phyloP scores from a whole-genome alignment of 306 rosid species.

The Trifolium repens region DNA sequence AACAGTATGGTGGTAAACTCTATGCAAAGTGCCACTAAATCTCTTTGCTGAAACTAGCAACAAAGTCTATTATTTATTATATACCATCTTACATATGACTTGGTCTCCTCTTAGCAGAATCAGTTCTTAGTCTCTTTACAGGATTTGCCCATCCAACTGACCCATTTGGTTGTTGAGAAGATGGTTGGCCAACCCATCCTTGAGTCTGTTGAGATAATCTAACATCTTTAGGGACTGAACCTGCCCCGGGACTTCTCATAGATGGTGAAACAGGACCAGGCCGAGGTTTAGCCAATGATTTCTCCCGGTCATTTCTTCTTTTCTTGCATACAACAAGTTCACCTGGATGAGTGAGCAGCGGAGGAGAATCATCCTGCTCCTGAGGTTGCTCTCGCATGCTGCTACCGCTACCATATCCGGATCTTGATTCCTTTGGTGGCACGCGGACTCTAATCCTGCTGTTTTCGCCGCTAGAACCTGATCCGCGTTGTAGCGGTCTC shows the following conservation, averaged over 20 bases:
- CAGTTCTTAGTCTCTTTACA: slow-evolving; percentile 90
- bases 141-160: slow-evolving; percentile 97
- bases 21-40: slow-evolving; percentile 51
- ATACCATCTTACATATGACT: slow-evolving; percentile 68
- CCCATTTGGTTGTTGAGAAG: slow-evolving; percentile 64
- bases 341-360: slow-evolving; percentile 87
- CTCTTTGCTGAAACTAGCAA: slow-evolving; percentile 46
- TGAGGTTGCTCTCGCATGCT: slow-evolving; percentile 66
- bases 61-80: slow-evolving; percentile 42
- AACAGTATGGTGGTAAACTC: slow-evolving; percentile 58
- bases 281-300: slow-evolving; percentile 65
- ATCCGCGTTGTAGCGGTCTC: slow-evolving; percentile 70
- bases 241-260: slow-evolving; percentile 64
- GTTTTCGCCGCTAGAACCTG: slow-evolving; percentile 58
- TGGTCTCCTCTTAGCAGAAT: slow-evolving; percentile 94
- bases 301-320: slow-evolving; percentile 96
- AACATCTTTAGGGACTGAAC: slow-evolving; percentile 62
- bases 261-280: slow-evolving; percentile 82
- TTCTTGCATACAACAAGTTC: slow-evolving; percentile 96
- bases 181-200: slow-evolving; percentile 69
- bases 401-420: slow-evolving; percentile 57
- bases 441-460: slow-evolving; percentile 60
- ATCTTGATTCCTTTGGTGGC: slow-evolving; percentile 71
- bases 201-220: slow-evolving; percentile 67
- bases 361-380: slow-evolving; percentile 72